phyloP scores from a whole-genome alignment of 2,329 filamentous ascomycete species.

The Escovopsis sp. region DNA sequence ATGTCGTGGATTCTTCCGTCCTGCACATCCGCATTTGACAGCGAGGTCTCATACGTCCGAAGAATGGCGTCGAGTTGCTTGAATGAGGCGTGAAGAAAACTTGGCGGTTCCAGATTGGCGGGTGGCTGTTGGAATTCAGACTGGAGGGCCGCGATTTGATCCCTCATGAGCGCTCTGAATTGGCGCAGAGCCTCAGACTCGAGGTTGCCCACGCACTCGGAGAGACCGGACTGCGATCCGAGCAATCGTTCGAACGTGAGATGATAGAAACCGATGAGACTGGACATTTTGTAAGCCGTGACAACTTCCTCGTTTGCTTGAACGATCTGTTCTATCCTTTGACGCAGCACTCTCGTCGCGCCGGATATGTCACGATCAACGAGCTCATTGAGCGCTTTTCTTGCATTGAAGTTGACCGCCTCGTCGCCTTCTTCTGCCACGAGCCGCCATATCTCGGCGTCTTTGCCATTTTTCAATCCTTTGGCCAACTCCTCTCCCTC shows the following conservation, averaged over 20 bases:
- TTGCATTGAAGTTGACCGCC: constrained; percentile 55
- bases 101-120: constrained; percentile 59
- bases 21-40: constrained; percentile 42
- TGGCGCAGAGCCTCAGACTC: constrained; percentile 67
- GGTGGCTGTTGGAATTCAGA: constrained; percentile 55
- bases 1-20: constrained; percentile 62
- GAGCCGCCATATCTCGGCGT: constrained; percentile 72
- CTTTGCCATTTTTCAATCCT: constrained; percentile 63
- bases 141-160: constrained; percentile 64
- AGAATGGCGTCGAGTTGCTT: constrained; percentile 66
- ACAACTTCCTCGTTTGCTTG: constrained; percentile 86
- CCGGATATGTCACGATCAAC: constrained; percentile 76
- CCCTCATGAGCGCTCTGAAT: constrained; percentile 68
- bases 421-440: constrained; percentile 42
- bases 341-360: constrained; percentile 70
- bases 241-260: constrained; percentile 72
- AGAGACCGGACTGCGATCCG: constrained; percentile 50
- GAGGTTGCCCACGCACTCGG: constrained; percentile 52
- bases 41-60: constrained; percentile 73
- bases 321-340: constrained; percentile 81
- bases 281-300: constrained; percentile 77
- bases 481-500: constrained; percentile 81
- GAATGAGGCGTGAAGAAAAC: constrained; percentile 68
- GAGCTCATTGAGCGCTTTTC: constrained; percentile 68
- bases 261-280: constrained; percentile 78